Evolutionary conservation across 192 early-diverging fungal species (phyloP).

Genomic region (Geranomyces michiganensis): DNA sequence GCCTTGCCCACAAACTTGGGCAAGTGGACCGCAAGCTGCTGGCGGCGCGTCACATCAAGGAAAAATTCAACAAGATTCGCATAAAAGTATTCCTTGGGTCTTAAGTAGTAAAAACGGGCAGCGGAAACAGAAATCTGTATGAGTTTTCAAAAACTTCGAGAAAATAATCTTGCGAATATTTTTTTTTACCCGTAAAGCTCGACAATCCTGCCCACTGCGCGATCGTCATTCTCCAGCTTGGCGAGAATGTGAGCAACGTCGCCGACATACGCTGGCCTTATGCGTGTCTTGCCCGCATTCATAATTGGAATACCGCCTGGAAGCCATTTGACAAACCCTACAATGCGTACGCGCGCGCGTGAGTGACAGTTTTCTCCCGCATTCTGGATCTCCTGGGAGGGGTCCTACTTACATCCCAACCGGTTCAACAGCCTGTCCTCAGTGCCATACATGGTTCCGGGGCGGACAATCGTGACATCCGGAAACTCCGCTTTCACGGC

Average conservation of each 20-base stretch:
- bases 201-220: conserved; percentile 79
- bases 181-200: conserved; percentile 79
- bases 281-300: conserved; percentile 68
- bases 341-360: too few species aligned
- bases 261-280: conserved; percentile 74
- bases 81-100: conserved; percentile 75
- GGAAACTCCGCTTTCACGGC: conserved; percentile 89
- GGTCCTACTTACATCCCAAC: conserved; percentile 66
- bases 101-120: conserved; percentile 33
- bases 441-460: conserved; percentile 82
- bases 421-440: conserved; percentile 94
- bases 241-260: conserved; percentile 89
- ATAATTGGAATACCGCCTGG: conserved; percentile 57
- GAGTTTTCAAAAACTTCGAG: neutral
- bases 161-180: neutral
- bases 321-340: conserved; percentile 44
- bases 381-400: conserved; percentile 40
- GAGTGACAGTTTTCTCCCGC: too few species aligned
- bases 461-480: conserved; percentile 91
- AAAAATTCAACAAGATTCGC: conserved; percentile 73
- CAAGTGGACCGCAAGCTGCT: conserved; percentile 68
- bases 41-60: conserved; percentile 58
- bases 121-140: neutral
- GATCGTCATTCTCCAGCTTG: conserved; percentile 70
- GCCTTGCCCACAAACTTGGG: conserved; percentile 75